Percentiles rank a stretch among this genome's conserved stretches.
Evolutionary conservation across 441 rosid species (phyloP).

Genomic region (Corymbia citriodora): DNA sequence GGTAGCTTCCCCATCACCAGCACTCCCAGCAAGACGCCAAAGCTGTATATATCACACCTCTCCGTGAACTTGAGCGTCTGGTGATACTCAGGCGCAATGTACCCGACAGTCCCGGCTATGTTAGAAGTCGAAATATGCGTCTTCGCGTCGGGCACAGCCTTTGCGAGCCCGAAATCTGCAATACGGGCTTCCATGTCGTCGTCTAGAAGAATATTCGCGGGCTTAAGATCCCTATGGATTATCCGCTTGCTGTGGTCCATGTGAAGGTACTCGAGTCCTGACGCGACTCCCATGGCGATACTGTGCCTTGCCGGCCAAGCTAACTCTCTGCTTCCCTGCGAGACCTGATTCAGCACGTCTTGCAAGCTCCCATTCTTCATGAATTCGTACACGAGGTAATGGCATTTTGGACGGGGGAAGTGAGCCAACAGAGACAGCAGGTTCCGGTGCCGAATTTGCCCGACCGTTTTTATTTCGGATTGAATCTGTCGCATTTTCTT

Average conservation of each 20-base stretch:
- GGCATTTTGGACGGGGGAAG: constrained; percentile 64
- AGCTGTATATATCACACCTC: constrained; percentile 78
- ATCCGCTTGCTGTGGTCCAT: constrained; percentile 49
- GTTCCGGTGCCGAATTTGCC: constrained; percentile 77
- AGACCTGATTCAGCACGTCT: constrained; percentile 36
- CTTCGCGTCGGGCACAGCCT: constrained; percentile 61
- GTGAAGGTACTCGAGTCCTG: constrained; percentile 89
- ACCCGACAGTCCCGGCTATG: constrained; percentile 81
- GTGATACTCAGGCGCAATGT: constrained; percentile 84
- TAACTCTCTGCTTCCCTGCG: constrained; percentile 41
- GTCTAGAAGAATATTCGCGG: constrained; percentile 75
- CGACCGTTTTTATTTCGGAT: constrained; percentile 75
- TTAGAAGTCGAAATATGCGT: constrained; percentile 65
- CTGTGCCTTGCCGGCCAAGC: constrained; percentile 65
- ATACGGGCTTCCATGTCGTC: constrained; percentile 91
- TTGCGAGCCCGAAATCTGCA: constrained; percentile 86
- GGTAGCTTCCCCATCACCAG: constrained; percentile 80
- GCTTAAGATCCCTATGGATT: constrained; percentile 88
- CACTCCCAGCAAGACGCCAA: constrained; percentile 69
- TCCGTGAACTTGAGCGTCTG: constrained; percentile 83
- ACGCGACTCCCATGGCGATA: constrained; percentile 65
- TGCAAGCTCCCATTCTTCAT: constrained; percentile 92
- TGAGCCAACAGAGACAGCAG: constrained; percentile 81
- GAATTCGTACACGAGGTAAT: constrained; percentile 71
- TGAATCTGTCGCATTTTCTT: constrained; percentile 81